These are phyloP conservation scores for Plasmodium cynomolgi DNA, from an alignment of 169 alveolate genomes.

Conservation along the genomic window DNA sequence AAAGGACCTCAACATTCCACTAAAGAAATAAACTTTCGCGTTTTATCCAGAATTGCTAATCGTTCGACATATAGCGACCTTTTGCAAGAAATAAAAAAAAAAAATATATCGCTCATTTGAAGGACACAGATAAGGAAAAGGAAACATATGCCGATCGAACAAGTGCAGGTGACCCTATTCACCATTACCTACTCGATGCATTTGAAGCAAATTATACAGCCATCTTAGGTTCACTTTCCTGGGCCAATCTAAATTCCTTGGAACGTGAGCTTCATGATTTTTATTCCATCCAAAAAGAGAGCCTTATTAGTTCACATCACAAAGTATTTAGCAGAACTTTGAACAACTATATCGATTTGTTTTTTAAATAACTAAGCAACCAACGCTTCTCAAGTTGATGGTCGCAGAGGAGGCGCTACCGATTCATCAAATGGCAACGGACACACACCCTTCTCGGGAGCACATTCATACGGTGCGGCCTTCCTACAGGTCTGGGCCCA, in stretches of 20 bases:
- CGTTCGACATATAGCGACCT: not conserved
- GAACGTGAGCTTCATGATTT: not conserved
- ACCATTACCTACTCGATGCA: not conserved
- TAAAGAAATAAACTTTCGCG: not conserved
- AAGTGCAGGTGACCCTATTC: not conserved
- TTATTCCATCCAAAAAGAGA: not conserved
- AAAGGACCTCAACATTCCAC: not conserved
- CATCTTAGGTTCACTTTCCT: not conserved
- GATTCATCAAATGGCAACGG: not conserved
- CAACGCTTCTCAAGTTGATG: not conserved
- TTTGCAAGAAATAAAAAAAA: constrained; percentile 2
- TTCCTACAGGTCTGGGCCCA: not conserved
- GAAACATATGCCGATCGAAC: not conserved
- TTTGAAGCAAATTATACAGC: not conserved
- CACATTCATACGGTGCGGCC: not conserved
- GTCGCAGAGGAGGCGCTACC: not conserved
- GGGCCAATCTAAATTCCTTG: not conserved
- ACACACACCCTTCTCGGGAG: not conserved
- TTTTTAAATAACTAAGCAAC: not conserved
- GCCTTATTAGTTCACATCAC: not conserved
- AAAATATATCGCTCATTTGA: not conserved
- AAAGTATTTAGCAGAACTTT: not conserved
- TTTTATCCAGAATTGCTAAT: not conserved
- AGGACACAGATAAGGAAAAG: not conserved
- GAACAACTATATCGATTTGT: not conserved